phyloP scores from a whole-genome alignment of 2,329 filamentous ascomycete genomes.

The Neurospora sp. region DNA sequence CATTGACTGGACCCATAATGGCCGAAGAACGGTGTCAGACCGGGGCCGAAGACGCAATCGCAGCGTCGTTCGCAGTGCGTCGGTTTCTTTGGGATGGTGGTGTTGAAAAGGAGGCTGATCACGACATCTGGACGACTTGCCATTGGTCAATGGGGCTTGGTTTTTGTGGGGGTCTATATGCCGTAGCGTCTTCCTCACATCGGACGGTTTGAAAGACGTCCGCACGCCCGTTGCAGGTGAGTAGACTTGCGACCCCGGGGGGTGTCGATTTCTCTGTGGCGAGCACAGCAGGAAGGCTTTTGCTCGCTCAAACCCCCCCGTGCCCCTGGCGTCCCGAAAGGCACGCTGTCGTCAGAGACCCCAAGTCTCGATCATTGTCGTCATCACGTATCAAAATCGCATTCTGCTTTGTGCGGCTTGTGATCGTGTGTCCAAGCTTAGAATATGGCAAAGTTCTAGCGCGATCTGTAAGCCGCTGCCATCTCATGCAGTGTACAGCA shows the following conservation, averaged over 20 bases:
- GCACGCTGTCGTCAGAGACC: neutral
- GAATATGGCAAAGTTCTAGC: neutral
- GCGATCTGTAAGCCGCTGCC: neutral
- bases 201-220: neutral
- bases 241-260: neutral
- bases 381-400: neutral
- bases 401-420: neutral
- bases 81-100: constrained; percentile 15
- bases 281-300: neutral
- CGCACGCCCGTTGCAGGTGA: neutral
- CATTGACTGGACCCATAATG: neutral
- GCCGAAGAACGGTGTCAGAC: constrained; percentile 12
- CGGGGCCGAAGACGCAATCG: constrained; percentile 10
- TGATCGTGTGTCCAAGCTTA: neutral
- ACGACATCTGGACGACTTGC: constrained; percentile 16
- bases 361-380: neutral
- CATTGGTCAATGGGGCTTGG: constrained; percentile 13
- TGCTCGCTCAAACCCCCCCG: neutral
- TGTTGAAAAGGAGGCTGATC: constrained; percentile 19
- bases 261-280: neutral
- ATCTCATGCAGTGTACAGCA: neutral
- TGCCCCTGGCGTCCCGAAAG: neutral
- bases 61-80: constrained; percentile 2
- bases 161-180: constrained; percentile 13
- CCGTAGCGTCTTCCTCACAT: constrained; percentile 2